These are phyloP conservation scores for Herpetomonas tarakana DNA, from an alignment of 208 protist genomes.

Conservation along the genomic window DNA sequence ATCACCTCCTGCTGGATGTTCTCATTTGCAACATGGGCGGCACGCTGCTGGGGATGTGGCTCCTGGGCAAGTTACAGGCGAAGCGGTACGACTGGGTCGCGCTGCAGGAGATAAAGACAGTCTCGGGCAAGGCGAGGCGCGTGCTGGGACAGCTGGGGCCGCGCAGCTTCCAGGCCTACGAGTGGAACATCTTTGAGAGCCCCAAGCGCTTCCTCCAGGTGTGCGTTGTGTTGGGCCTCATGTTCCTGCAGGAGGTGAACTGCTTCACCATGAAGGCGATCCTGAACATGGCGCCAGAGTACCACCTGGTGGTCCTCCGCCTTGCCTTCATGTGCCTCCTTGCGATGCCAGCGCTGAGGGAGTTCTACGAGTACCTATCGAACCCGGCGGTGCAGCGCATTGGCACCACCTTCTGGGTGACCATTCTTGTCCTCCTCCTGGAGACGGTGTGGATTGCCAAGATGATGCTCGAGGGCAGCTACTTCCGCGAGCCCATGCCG, in stretches of 20 bases:
- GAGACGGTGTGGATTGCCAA: conserved; percentile 79
- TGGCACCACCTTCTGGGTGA: conserved; percentile 89
- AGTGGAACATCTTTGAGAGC: conserved; percentile 89
- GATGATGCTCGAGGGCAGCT: conserved; percentile 66
- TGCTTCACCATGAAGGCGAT: conserved; percentile 97
- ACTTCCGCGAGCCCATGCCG: conserved; percentile 76
- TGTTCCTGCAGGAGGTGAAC: conserved; percentile 94
- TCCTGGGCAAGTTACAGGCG: conserved; percentile 56
- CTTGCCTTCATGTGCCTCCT: conserved; percentile 86
- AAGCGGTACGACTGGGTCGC: conserved; percentile 83
- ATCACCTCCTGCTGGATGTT: conserved; percentile 95
- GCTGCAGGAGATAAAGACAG: conserved; percentile 51
- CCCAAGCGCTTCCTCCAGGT: conserved; percentile 73
- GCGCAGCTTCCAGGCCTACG: conserved; percentile 74
- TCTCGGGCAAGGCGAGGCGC: conserved; percentile 58
- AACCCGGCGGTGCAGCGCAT: conserved; percentile 75
- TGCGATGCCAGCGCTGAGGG: conserved; percentile 81
- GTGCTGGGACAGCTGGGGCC: conserved; percentile 83
- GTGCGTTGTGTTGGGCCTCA: conserved; percentile 47
- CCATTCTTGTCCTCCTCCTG: conserved; percentile 57
- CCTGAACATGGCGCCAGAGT: conserved; percentile 84
- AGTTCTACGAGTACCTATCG: conserved; percentile 93
- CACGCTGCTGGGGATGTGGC: conserved; percentile 87
- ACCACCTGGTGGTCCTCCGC: conserved; percentile 88
- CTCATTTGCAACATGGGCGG: conserved; percentile 95